These are phyloP conservation scores for Podospora fimiseda DNA, from an alignment of 495 filamentous ascomycete species.

Conservation along the genomic window DNA sequence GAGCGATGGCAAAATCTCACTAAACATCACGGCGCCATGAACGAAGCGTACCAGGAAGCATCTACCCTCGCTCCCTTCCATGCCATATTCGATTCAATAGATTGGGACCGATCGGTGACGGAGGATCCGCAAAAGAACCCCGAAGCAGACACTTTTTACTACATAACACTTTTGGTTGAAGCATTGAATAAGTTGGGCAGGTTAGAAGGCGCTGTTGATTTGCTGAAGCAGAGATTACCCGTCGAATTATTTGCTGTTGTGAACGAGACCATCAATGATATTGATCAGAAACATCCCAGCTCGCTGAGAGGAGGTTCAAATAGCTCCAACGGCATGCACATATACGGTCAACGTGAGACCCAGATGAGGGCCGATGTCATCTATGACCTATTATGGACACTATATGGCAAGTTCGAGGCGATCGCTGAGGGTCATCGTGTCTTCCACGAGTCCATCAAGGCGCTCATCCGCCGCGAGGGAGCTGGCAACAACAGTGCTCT, in stretches of 20 bases:
- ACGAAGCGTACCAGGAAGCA: constrained; percentile 41
- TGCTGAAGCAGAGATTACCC: constrained; percentile 84
- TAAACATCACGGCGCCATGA: constrained; percentile 41
- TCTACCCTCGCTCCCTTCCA: constrained; percentile 55
- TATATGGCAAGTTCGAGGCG: constrained; percentile 94
- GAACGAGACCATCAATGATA: constrained; percentile 87
- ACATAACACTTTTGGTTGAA: constrained; percentile 83
- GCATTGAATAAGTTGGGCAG: constrained; percentile 80
- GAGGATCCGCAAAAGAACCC: constrained; percentile 89
- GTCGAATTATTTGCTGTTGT: constrained; percentile 92
- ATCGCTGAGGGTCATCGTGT: constrained; percentile 95
- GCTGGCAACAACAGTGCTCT: constrained; percentile 52
- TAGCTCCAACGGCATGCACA: constrained; percentile 54
- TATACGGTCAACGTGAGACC: constrained; percentile 59
- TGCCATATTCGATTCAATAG: constrained; percentile 70
- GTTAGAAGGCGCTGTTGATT: constrained; percentile 78
- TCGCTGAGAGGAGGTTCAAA: constrained; percentile 50
- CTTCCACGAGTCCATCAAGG: constrained; percentile 81
- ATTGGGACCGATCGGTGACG: constrained; percentile 58
- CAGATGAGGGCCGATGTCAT: constrained; percentile 74
- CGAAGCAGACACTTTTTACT: constrained; percentile 89
- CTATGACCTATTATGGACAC: constrained; percentile 79
- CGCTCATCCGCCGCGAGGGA: constrained; percentile 72
- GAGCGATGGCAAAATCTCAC: constrained; percentile 80
- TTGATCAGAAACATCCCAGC: constrained; percentile 83